Percentiles rank a stretch among this genome's conserved stretches.
Conservation (phyloP, 1,139 yeast species). For the Suhomyces kunorum region DNA sequence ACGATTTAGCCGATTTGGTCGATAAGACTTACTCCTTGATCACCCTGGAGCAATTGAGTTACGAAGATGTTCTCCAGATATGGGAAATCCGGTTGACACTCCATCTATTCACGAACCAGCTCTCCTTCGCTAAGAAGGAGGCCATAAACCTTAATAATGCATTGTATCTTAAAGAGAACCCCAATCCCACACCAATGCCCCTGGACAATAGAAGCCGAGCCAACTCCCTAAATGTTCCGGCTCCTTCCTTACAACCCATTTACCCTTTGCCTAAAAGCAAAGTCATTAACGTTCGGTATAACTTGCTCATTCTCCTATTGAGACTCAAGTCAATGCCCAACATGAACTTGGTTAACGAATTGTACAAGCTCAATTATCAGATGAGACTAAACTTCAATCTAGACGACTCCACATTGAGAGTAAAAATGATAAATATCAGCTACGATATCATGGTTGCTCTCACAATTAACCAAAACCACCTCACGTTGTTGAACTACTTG, state of each 20-base stretch:
- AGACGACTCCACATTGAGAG: conserved; percentile 14
- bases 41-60: conserved; percentile 11
- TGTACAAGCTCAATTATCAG: conserved; percentile 44
- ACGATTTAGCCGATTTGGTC: conserved; percentile 16
- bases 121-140: conserved; percentile 38
- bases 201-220: conserved; percentile 4
- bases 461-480: conserved; percentile 33
- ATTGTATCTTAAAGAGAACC: conserved; percentile 36
- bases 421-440: conserved; percentile 32
- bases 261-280: conserved; percentile 43
- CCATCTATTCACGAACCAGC: conserved; percentile 33
- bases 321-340: conserved; percentile 43
- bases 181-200: conserved; percentile 10
- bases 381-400: conserved; percentile 25
- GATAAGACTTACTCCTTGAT: conserved; percentile 22
- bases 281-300: conserved; percentile 25
- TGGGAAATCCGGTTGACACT: conserved; percentile 44
- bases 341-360: conserved; percentile 38
- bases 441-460: conserved; percentile 37
- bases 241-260: conserved; percentile 19
- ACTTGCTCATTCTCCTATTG: conserved; percentile 32
- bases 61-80: conserved; percentile 22
- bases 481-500: conserved; percentile 31
- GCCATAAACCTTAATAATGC: conserved; percentile 42
- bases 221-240: conserved; percentile 1